These are phyloP conservation scores for Solanum hybrid DNA, from an alignment of 305 asterid species.

Conservation along the genomic window DNA sequence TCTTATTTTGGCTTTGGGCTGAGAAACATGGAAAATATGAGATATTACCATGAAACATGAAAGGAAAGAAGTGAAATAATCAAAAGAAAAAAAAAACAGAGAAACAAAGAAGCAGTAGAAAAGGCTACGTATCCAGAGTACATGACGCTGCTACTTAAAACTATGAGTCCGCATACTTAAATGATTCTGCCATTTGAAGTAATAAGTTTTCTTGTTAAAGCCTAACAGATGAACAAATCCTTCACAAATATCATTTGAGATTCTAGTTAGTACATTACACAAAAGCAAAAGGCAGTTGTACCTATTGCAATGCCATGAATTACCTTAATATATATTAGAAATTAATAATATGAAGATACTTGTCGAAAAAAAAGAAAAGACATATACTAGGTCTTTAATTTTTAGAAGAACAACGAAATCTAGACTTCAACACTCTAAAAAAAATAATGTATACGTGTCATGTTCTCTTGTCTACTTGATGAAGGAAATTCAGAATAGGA, in stretches of 20 bases:
- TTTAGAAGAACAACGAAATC: neutral
- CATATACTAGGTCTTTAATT: neutral
- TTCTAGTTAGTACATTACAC: neutral
- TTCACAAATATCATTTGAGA: neutral
- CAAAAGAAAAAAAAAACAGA: neutral
- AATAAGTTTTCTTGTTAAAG: neutral
- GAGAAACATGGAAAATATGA: slow-evolving; percentile 24
- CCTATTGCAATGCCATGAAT: neutral
- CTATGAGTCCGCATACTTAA: neutral
- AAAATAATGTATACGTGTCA: neutral
- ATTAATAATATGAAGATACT: neutral
- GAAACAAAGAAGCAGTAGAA: neutral
- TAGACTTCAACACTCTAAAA: neutral
- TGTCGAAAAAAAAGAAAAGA: neutral
- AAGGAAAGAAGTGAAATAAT: neutral
- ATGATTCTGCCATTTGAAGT: neutral
- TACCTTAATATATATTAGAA: neutral
- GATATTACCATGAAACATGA: neutral
- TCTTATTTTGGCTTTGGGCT: slow-evolving; percentile 54
- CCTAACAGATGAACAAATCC: neutral
- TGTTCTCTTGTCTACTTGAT: neutral
- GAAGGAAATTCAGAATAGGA: neutral
- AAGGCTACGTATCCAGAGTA: neutral
- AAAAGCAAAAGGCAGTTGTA: neutral
- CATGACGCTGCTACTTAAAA: neutral